phyloP scores from a whole-genome alignment of 2,329 filamentous ascomycete genomes.

The Hawksworthiomyces lignivorus region DNA sequence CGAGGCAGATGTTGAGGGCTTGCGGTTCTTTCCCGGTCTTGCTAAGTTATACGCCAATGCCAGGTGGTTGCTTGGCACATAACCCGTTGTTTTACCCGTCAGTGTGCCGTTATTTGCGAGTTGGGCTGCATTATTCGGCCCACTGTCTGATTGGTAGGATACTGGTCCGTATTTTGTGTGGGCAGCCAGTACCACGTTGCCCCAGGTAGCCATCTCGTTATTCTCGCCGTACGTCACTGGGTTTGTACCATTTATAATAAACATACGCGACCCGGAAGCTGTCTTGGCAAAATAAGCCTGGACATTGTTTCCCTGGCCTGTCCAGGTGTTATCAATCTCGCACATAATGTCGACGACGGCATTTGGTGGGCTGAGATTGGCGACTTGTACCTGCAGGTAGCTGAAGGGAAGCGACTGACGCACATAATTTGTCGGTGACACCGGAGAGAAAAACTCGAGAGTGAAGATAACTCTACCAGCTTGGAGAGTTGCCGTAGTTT shows the following conservation, averaged over 20 bases:
- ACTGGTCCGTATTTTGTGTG: conserved; percentile 1
- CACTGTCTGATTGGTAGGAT: not conserved
- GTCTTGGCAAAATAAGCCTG: conserved; percentile 2
- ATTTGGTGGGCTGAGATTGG: not conserved
- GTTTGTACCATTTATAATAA: conserved; percentile 11
- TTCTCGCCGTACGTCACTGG: conserved; percentile 8
- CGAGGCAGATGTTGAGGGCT: not conserved
- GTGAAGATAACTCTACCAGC: conserved; percentile 20
- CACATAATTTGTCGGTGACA: conserved; percentile 23
- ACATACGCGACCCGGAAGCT: not conserved
- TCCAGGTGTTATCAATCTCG: conserved; percentile 28
- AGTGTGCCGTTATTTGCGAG: conserved; percentile 3
- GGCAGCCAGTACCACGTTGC: conserved; percentile 1
- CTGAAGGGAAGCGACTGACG: conserved; percentile 28
- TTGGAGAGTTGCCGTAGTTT: conserved; percentile 21
- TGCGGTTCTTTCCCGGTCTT: not conserved
- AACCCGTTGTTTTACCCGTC: conserved; percentile 2
- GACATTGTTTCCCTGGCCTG: conserved; percentile 13
- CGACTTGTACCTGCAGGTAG: conserved; percentile 22
- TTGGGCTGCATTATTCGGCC: conserved; percentile 3
- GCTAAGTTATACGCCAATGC: conserved; percentile 3
- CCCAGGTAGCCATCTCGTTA: conserved; percentile 11
- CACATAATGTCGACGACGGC: conserved; percentile 23
- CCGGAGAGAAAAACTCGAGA: conserved; percentile 28
- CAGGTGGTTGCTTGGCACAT: conserved; percentile 1